Conservation (phyloP, 225 moss, liverwort and hornwort species). For the Straminergon stramineum region DNA sequence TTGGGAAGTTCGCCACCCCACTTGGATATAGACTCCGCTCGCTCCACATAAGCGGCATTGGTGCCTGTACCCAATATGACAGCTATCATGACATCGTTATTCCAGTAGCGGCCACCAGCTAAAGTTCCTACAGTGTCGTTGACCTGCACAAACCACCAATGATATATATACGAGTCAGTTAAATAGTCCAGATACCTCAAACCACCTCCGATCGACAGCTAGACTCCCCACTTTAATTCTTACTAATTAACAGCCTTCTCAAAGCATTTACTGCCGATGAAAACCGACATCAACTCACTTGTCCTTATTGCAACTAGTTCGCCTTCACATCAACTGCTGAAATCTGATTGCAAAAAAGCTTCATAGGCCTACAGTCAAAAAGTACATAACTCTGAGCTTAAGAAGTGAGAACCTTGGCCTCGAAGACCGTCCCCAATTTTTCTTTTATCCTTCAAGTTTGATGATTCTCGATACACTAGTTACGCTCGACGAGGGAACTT, state of each 20-base stretch:
- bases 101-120: slow-evolving; percentile 80
- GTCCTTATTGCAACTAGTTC: neutral
- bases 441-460: neutral
- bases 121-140: slow-evolving; percentile 78
- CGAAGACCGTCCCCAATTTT: neutral
- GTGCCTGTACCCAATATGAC: slow-evolving; percentile 84
- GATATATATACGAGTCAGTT: neutral
- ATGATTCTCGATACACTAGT: neutral
- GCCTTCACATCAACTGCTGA: neutral
- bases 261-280: neutral
- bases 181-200: neutral
- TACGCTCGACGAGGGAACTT: neutral
- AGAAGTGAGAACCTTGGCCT: neutral
- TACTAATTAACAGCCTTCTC: neutral
- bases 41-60: slow-evolving; percentile 74
- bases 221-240: neutral
- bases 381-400: neutral
- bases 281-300: neutral
- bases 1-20: slow-evolving; percentile 45
- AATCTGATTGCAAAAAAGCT: neutral
- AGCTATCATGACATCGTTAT: slow-evolving; percentile 69
- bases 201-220: neutral
- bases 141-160: slow-evolving; percentile 40
- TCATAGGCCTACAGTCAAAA: neutral
- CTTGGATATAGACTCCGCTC: slow-evolving; percentile 55